Percentiles rank a stretch among this genome's conserved stretches.
These are phyloP conservation scores for Aristolochia californica DNA, from an alignment of 164 flowering plant species.

Conservation along the genomic window DNA sequence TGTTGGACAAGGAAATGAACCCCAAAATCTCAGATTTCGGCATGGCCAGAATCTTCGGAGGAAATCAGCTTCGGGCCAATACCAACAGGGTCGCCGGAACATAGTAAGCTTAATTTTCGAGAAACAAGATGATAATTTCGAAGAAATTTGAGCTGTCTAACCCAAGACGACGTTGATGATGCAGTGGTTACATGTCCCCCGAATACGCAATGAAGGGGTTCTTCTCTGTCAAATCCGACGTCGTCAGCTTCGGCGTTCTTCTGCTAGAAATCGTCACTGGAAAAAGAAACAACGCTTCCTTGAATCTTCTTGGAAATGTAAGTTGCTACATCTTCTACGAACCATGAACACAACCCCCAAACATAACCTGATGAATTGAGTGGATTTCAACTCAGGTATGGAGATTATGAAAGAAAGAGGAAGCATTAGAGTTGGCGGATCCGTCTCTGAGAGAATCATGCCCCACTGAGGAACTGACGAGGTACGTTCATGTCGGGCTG, in stretches of 20 bases:
- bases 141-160: not conserved
- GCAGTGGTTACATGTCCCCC: conserved; percentile 12
- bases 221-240: conserved; percentile 10
- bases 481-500: conserved; percentile 10
- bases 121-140: too few relatives aligned
- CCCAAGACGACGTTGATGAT: not conserved
- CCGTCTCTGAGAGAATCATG: not conserved
- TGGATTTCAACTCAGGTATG: conserved; percentile 5
- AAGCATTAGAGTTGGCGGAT: conserved; percentile 5
- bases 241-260: conserved; percentile 8
- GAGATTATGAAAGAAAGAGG: conserved; percentile 9
- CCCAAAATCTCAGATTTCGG: conserved; percentile 12
- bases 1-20: conserved; percentile 11
- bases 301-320: conserved; percentile 8
- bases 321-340: not conserved
- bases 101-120: conserved; percentile 1
- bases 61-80: conserved; percentile 4
- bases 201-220: conserved; percentile 8
- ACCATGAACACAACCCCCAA: not conserved
- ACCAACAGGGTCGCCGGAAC: conserved; percentile 8
- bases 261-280: conserved; percentile 8
- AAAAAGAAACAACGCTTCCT: conserved; percentile 11
- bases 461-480: not conserved
- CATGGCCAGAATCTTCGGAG: conserved; percentile 7
- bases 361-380: not conserved